Conservation (phyloP, 2,329 filamentous ascomycete genomes). For the Xylariaceae sp. region DNA sequence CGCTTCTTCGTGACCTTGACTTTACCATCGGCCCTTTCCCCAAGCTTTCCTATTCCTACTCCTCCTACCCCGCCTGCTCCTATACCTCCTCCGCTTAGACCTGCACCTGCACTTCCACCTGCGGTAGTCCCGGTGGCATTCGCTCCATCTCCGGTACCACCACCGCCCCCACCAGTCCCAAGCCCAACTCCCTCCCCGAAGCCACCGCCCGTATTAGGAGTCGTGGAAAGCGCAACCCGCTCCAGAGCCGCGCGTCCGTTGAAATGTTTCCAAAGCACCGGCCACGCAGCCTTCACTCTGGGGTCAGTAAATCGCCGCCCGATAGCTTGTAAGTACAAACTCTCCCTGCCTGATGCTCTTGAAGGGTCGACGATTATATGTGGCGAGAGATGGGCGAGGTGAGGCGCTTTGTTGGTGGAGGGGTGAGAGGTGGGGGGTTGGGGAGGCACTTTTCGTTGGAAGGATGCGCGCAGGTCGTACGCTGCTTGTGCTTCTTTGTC, state of each 20-base stretch:
- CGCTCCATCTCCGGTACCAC: constrained; percentile 1
- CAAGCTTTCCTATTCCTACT: neutral
- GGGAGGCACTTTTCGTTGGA: constrained; percentile 49
- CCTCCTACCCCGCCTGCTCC: neutral
- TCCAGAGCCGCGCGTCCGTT: constrained; percentile 83
- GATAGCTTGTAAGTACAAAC: constrained; percentile 64
- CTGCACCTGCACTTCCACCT: neutral
- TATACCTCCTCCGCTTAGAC: neutral
- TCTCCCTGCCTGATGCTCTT: constrained; percentile 73
- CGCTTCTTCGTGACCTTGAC: constrained; percentile 77
- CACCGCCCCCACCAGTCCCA: neutral
- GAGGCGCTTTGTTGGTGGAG: constrained; percentile 52
- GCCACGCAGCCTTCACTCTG: constrained; percentile 63
- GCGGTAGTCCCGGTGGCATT: no score
- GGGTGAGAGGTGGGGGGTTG: constrained; percentile 50
- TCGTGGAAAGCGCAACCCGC: constrained; percentile 66
- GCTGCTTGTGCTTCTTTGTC: constrained; percentile 49
- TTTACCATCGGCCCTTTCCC: constrained; percentile 9
- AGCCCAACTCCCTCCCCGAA: no score
- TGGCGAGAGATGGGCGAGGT: constrained; percentile 55
- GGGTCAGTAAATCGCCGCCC: constrained; percentile 47
- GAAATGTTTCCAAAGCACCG: constrained; percentile 75
- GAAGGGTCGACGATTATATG: constrained; percentile 75
- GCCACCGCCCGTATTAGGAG: neutral
- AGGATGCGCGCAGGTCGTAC: constrained; percentile 53